Conservation (phyloP, 345 rosid genomes). For the Acer campestre region DNA sequence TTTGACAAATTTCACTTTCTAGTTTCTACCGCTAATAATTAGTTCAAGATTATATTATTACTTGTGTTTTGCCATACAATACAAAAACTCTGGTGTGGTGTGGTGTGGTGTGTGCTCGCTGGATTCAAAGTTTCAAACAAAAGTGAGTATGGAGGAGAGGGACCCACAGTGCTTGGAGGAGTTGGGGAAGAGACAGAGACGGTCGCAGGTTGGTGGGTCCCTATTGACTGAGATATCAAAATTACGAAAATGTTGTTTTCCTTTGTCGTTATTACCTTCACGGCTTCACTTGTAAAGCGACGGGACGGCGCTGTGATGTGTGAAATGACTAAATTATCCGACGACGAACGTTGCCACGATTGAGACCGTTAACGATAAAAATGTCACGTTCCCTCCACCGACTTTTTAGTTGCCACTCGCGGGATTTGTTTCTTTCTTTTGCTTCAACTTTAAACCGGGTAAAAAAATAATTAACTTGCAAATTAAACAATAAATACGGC, state of each 20-base stretch:
- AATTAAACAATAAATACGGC: not conserved
- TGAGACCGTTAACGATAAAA: not conserved
- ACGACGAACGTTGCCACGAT: not conserved
- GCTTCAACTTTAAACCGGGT: not conserved
- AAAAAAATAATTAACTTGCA: no score
- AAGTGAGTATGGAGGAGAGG: conserved; percentile 16
- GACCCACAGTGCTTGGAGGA: conserved; percentile 23
- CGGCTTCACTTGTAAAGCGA: not conserved
- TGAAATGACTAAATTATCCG: no score
- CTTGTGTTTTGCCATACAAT: not conserved
- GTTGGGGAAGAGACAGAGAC: conserved; percentile 29
- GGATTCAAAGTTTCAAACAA: conserved; percentile 37
- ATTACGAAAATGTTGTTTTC: conserved; percentile 14
- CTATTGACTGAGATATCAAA: not conserved
- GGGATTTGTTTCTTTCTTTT: not conserved
- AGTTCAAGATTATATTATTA: not conserved
- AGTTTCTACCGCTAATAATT: not conserved
- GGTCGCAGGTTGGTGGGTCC: conserved; percentile 26
- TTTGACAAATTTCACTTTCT: not conserved
- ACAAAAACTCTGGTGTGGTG: not conserved
- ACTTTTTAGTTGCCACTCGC: not conserved
- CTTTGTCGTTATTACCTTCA: not conserved
- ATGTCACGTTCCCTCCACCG: conserved; percentile 1
- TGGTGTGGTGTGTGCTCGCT: not conserved
- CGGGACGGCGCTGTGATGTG: not conserved